Base-by-base conservation (phyloP, 1,284 basidiomycete species). In the Trichosporon inkin region DNA sequence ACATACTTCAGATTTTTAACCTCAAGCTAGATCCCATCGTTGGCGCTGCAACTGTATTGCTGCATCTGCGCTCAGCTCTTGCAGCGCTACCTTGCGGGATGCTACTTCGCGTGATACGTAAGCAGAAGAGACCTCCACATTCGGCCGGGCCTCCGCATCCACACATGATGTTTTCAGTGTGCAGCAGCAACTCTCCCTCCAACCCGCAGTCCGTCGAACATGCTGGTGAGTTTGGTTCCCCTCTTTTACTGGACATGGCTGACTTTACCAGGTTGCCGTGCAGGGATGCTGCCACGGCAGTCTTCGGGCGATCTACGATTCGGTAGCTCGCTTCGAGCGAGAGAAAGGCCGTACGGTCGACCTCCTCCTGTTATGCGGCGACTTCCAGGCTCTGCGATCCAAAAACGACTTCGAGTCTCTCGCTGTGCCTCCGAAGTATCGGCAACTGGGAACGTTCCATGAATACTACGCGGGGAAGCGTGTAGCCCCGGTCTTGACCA, bases 221-320 rank as follows among this genome's bases (percentile, higher is more conserved):
- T 49, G 44, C 44, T 49, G 28, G 44, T 49, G 44, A 49, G 44
- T 49, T n/a, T n/a, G 1, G 14, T 14, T 6, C 14, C n/a, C 24
- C 13, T 32, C 17, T 7, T 2, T 32, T 13, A 22, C 5, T 49
- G 28, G 28, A 8, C 24, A n/a, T 13, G 4, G 5, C 22, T 49
- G 44, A 49, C 44, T 28, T 49, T 2, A 14, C 14, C 66, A 92
- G 89, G 82, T 97, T 61, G 94, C 93, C 11, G 82, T 97, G 28
- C 88, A 98, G 81, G 96, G 96, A 10, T 99, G 95, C 81, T 92
- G 89, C 69, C 95, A 99, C 74, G 96, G 93, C 53, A 84, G 87
- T 65, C 85, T 96, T 11, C 86, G 90, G 72, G 83, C 84, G 10
- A 97, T 96, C 60, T 99, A 98, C 80, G 77, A 80, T n/a, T 84